Evolutionary conservation across 225 moss, liverwort and hornwort genomes (phyloP).

Genomic region (Lunularia cruciata): DNA sequence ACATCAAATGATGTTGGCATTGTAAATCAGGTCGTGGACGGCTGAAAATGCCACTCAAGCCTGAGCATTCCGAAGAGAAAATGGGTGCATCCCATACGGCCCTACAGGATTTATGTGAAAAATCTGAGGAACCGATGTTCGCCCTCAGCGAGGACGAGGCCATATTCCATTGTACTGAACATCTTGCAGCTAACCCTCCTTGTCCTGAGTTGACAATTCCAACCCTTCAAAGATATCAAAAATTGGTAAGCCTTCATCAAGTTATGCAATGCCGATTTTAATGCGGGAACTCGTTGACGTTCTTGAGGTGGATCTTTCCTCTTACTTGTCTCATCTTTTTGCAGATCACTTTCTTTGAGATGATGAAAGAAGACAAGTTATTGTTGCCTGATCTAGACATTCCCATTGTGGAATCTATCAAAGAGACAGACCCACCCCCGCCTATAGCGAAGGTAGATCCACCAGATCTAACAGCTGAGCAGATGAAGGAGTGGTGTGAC

Average conservation of each 20-base stretch:
- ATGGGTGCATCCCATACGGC: slow-evolving; percentile 76
- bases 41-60: slow-evolving; percentile 57
- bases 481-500: slow-evolving; percentile 41
- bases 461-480: slow-evolving; percentile 18
- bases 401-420: slow-evolving; percentile 14
- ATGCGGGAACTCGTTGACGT: no score
- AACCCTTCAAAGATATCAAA: slow-evolving; percentile 72
- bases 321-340: background rate
- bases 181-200: slow-evolving; percentile 29
- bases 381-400: slow-evolving; percentile 42
- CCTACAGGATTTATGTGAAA: slow-evolving; percentile 51
- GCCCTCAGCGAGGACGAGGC: slow-evolving; percentile 27
- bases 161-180: slow-evolving; percentile 36
- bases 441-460: slow-evolving; percentile 2
- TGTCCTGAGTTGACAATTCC: slow-evolving; percentile 31
- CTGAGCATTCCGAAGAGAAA: slow-evolving; percentile 73
- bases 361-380: slow-evolving; percentile 45
- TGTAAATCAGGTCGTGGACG: slow-evolving; percentile 32
- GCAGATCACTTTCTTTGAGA: slow-evolving; percentile 39
- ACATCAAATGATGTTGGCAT: background rate
- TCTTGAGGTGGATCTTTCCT: no score
- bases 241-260: slow-evolving; percentile 47
- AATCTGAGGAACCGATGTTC: slow-evolving; percentile 30
- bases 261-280: no score
- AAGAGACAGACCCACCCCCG: background rate